A percentile compares a stretch with the other conserved stretches of the same genome.
Conservation (phyloP, 768 basidiomycete species). For the Termitomyces sp. region DNA sequence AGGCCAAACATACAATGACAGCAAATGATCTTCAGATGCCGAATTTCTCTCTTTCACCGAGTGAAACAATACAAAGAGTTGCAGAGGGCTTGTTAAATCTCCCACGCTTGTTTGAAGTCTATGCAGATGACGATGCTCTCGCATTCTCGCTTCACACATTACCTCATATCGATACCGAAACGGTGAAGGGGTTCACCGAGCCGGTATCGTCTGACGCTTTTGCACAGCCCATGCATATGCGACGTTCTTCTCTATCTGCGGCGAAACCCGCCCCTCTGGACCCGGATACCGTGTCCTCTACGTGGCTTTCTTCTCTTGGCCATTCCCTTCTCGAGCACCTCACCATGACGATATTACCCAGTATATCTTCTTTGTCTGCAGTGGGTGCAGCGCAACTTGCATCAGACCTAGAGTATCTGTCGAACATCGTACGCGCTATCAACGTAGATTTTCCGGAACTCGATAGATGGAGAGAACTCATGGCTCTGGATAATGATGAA, state of each 20-base stretch:
- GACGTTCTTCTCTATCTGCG: conserved; percentile 35
- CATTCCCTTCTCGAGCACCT: conserved; percentile 74
- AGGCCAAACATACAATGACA: conserved; percentile 37
- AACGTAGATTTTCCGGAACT: conserved; percentile 84
- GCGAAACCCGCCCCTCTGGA: conserved; percentile 39
- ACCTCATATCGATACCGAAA: conserved; percentile 59
- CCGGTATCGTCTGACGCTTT: conserved; percentile 25
- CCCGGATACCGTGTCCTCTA: conserved; percentile 79
- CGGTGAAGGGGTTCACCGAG: conserved; percentile 43
- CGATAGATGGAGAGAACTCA: conserved; percentile 71
- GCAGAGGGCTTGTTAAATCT: conserved; percentile 94
- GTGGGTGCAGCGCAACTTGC: conserved; percentile 79
- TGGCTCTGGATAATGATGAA: conserved; percentile 55
- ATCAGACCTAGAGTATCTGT: conserved; percentile 85
- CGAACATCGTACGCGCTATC: conserved; percentile 85
- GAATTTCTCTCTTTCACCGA: conserved; percentile 90
- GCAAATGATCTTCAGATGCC: conserved; percentile 68
- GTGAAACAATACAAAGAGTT: conserved; percentile 80
- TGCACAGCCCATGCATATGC: conserved; percentile 29
- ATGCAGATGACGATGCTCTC: conserved; percentile 87
- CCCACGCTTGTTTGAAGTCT: conserved; percentile 90
- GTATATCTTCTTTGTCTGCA: conserved; percentile 54
- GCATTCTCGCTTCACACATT: conserved; percentile 83
- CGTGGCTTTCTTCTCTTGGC: conserved; percentile 91
- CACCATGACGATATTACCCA: conserved; percentile 64